Conservation (phyloP, 2,329 filamentous ascomycete species). For the Aspergillus uvarum region DNA sequence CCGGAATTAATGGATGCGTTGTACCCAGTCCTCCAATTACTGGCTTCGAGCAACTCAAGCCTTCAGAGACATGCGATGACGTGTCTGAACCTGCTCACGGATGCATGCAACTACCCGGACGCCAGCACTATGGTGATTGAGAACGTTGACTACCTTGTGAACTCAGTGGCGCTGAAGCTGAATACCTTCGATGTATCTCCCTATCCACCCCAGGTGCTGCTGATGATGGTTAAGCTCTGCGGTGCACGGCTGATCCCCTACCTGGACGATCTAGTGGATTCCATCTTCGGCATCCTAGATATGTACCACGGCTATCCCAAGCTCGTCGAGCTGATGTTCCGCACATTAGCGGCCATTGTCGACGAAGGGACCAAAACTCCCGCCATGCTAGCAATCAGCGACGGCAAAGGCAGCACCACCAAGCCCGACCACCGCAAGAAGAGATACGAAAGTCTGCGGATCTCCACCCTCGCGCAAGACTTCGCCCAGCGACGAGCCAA, state of each 20-base stretch:
- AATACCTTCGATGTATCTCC: constrained; percentile 92
- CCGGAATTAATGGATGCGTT: constrained; percentile 86
- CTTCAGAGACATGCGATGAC: constrained; percentile 80
- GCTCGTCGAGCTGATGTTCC: constrained; percentile 82
- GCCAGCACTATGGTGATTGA: constrained; percentile 79
- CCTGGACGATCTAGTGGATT: constrained; percentile 85
- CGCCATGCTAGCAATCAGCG: constrained; percentile 47
- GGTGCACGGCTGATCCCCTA: constrained; percentile 81
- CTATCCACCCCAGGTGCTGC: constrained; percentile 82
- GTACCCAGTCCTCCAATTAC: constrained; percentile 85
- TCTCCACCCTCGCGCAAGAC: constrained; percentile 36
- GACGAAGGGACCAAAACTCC: constrained; percentile 70
- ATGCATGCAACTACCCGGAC: constrained; percentile 69
- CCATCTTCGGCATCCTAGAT: constrained; percentile 89
- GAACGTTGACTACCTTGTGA: constrained; percentile 96
- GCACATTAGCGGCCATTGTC: constrained; percentile 77
- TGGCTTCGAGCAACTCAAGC: constrained; percentile 68
- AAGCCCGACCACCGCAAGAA: constrained; percentile 30
- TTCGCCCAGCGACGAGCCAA: constrained; percentile 37
- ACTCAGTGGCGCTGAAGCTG: constrained; percentile 82
- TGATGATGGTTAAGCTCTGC: constrained; percentile 90
- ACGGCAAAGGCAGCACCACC: constrained; percentile 25
- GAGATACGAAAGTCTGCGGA: constrained; percentile 29
- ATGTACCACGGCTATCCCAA: constrained; percentile 89
- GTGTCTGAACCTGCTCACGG: constrained; percentile 76